phyloP scores from a whole-genome alignment of 2,329 filamentous ascomycete species.

The Pseudogymnoascus sp. region DNA sequence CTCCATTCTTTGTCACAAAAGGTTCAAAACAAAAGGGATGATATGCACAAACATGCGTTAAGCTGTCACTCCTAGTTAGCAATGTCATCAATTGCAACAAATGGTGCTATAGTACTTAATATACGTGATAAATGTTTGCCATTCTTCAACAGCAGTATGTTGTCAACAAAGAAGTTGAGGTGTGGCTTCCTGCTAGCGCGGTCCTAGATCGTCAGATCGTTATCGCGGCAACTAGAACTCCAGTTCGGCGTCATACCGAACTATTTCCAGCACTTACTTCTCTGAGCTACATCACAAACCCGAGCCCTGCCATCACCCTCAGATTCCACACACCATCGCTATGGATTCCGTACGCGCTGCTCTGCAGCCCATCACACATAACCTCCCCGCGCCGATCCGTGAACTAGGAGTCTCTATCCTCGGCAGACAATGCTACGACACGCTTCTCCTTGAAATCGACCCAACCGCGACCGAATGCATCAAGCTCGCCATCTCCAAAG shows the following conservation, averaged over 20 bases:
- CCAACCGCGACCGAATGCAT: conserved; percentile 68
- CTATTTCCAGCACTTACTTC: not conserved
- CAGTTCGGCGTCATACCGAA: not conserved
- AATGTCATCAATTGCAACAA: not conserved
- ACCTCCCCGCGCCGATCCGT: conserved; percentile 64
- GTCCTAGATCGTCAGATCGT: not conserved
- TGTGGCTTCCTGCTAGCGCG: not conserved
- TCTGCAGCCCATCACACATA: conserved; percentile 61
- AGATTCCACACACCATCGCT: not conserved
- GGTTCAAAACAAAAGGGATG: not conserved
- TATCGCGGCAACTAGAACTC: not conserved
- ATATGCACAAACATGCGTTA: not conserved
- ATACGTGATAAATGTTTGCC: not conserved
- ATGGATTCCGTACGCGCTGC: conserved; percentile 1
- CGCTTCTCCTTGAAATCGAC: conserved; percentile 78
- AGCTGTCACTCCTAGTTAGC: not conserved
- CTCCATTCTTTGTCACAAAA: not conserved
- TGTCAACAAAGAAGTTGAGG: not conserved
- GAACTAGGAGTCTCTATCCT: conserved; percentile 71
- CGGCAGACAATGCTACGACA: conserved; percentile 75
- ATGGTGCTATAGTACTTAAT: not conserved
- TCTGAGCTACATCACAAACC: not conserved
- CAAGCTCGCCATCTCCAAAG: conserved; percentile 86
- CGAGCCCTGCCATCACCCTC: not conserved
- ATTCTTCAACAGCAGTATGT: not conserved